Evolutionary conservation across 352 stramenopile genomes (phyloP).

Genomic region (Stramenopiles sp.): DNA sequence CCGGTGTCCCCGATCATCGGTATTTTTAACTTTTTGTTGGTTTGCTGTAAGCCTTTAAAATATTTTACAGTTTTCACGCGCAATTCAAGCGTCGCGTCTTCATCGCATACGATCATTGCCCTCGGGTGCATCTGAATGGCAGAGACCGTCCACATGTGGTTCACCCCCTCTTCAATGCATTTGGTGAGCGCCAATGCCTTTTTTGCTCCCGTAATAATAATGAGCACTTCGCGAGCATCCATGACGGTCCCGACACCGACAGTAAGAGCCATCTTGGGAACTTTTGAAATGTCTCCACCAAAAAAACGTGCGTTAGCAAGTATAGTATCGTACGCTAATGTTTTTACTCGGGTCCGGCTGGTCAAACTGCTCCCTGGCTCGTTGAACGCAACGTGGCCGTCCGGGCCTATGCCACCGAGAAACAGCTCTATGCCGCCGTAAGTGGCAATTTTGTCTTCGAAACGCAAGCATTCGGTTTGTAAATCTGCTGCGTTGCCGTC

Average conservation of each 20-base stretch:
- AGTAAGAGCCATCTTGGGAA: conserved; percentile 65
- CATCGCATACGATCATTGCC: conserved; percentile 58
- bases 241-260: conserved; percentile 63
- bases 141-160: conserved; percentile 71
- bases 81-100: conserved; percentile 60
- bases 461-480: conserved; percentile 39
- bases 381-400: conserved; percentile 78
- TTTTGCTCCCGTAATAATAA: conserved; percentile 57
- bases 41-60: conserved; percentile 52
- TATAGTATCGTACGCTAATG: conserved; percentile 63
- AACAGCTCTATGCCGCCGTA: conserved; percentile 68
- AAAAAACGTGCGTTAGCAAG: conserved; percentile 67
- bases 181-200: conserved; percentile 64
- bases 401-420: conserved; percentile 65
- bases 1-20: neutral
- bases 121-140: conserved; percentile 55
- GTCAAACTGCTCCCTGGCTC: conserved; percentile 53
- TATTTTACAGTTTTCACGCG: conserved; percentile 70
- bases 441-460: conserved; percentile 51
- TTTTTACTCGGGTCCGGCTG: conserved; percentile 60
- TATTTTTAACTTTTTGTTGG: conserved; percentile 21
- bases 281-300: conserved; percentile 42
- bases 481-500: conserved; percentile 54
- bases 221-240: conserved; percentile 53
- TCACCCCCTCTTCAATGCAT: conserved; percentile 61